Conservation (phyloP, 371 early-diverging fungal genomes). For the Scutellospora calospora region DNA sequence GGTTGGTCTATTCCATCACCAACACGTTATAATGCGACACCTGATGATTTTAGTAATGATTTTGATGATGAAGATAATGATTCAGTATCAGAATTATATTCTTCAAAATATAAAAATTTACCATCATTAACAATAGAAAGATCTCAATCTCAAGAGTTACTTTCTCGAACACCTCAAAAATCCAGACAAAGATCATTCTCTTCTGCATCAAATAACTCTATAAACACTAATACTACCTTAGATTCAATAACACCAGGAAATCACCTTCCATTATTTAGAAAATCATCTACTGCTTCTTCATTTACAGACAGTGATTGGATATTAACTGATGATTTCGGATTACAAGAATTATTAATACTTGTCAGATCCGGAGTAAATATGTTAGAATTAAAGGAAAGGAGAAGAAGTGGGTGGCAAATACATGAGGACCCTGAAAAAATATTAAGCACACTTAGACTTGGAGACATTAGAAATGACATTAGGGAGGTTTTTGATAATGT, state of each 20-base stretch:
- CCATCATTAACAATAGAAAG: background rate
- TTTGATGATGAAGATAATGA: background rate
- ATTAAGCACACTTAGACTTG: background rate
- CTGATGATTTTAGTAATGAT: too few relatives aligned
- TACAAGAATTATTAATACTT: conserved; percentile 39
- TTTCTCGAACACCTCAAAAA: background rate
- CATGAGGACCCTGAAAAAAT: conserved; percentile 34
- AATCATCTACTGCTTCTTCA: background rate
- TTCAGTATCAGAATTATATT: background rate
- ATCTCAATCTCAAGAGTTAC: background rate
- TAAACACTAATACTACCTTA: background rate
- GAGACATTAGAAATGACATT: conserved; percentile 22
- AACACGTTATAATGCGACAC: background rate
- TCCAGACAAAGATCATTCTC: background rate
- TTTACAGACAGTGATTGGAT: conserved; percentile 33
- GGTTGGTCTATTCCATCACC: background rate
- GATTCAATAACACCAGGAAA: background rate
- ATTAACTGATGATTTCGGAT: conserved; percentile 38
- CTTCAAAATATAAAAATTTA: background rate
- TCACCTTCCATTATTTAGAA: background rate
- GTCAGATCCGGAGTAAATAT: conserved; percentile 29
- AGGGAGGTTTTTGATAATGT: conserved; percentile 1
- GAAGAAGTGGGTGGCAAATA: conserved; percentile 27
- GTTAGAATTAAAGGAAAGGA: conserved; percentile 30
- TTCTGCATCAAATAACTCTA: background rate